phyloP scores from a whole-genome alignment of 306 rosid species.

The Vigna hirtella region DNA sequence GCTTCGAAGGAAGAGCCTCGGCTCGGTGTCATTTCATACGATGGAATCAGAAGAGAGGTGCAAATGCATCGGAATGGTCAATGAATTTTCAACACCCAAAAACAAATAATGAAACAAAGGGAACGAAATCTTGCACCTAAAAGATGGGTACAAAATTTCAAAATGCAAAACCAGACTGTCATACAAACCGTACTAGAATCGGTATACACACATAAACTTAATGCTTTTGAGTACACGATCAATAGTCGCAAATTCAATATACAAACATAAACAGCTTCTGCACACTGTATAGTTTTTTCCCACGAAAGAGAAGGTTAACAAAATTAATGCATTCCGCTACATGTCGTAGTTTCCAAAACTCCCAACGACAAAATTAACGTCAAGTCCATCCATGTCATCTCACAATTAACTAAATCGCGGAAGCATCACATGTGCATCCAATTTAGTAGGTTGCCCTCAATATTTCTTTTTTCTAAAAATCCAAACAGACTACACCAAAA shows the following conservation, averaged over 20 bases:
- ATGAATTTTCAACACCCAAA: constrained; percentile 33
- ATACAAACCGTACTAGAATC: constrained; percentile 43
- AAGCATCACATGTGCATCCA: background rate
- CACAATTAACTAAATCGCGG: background rate
- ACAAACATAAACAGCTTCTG: constrained; percentile 1
- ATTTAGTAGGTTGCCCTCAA: constrained; percentile 11
- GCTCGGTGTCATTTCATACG: constrained; percentile 50
- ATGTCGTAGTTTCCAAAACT: constrained; percentile 33
- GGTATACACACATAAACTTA: constrained; percentile 22
- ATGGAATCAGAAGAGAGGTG: constrained; percentile 39
- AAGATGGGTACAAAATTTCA: constrained; percentile 64
- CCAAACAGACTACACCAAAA: background rate
- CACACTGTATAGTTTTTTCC: constrained; percentile 39
- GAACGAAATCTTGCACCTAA: constrained; percentile 56
- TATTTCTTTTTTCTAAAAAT: background rate
- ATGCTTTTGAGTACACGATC: constrained; percentile 30
- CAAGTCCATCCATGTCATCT: constrained; percentile 36
- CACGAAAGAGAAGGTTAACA: constrained; percentile 30
- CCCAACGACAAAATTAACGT: constrained; percentile 24
- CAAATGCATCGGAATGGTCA: constrained; percentile 48
- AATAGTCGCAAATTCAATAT: constrained; percentile 24
- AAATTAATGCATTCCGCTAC: constrained; percentile 21
- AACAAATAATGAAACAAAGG: background rate
- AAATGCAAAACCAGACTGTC: constrained; percentile 41
- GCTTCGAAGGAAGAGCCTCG: constrained; percentile 46